phyloP scores from a whole-genome alignment of 2,329 filamentous ascomycete genomes.

The Sclerotinia minor region DNA sequence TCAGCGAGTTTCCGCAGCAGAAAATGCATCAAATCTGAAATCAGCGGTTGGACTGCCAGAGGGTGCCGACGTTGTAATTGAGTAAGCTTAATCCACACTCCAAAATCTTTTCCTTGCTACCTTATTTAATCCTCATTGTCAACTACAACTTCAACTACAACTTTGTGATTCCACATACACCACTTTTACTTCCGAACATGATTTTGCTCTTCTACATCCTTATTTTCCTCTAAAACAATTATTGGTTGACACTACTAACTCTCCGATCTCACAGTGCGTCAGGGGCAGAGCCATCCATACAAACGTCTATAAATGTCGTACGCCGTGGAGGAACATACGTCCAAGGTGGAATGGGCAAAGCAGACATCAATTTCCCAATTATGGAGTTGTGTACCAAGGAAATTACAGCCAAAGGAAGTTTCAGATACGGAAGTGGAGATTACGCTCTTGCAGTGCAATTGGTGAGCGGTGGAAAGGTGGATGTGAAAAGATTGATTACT shows the following conservation, averaged over 20 bases:
- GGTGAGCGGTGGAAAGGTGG: conserved; percentile 69
- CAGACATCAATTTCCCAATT: conserved; percentile 88
- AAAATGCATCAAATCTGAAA: conserved; percentile 71
- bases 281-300: conserved; percentile 76
- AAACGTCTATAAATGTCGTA: conserved; percentile 70
- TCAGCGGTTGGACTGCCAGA: conserved; percentile 60
- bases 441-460: conserved; percentile 77
- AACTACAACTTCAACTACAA: neutral
- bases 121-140: neutral
- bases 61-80: conserved; percentile 77
- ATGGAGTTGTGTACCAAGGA: conserved; percentile 89
- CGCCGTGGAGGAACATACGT: conserved; percentile 74
- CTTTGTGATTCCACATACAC: neutral
- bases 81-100: conserved; percentile 41
- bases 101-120: neutral
- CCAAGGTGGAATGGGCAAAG: conserved; percentile 86
- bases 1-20: conserved; percentile 61
- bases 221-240: neutral
- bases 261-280: conserved; percentile 50
- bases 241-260: neutral
- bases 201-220: neutral
- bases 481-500: conserved; percentile 81
- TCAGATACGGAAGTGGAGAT: conserved; percentile 86
- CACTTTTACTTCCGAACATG: neutral
- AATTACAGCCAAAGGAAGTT: conserved; percentile 80